Conservation (phyloP, 106 monocot genomes). For the Xerophyta viscosa region DNA sequence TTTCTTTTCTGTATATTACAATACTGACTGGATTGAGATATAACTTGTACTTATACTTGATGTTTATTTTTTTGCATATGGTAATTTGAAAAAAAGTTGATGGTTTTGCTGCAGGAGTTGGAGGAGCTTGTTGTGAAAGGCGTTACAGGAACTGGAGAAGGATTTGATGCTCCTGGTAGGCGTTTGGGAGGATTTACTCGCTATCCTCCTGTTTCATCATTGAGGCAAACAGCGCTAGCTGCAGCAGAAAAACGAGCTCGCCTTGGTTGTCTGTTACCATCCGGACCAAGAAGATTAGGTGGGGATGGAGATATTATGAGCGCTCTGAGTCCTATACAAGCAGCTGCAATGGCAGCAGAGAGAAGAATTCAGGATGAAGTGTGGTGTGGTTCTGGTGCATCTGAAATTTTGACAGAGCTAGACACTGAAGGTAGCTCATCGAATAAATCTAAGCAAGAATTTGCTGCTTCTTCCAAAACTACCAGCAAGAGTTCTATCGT, state of each 20-base stretch:
- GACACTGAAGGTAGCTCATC: conserved; percentile 7
- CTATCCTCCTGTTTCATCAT: conserved; percentile 46
- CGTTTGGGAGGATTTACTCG: conserved; percentile 70
- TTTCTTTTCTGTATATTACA: too few relatives aligned
- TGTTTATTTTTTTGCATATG: neutral
- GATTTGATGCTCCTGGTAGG: conserved; percentile 78
- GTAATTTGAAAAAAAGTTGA: neutral
- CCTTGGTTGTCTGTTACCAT: conserved; percentile 47
- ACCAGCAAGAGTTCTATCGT: neutral
- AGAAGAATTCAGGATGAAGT: conserved; percentile 85
- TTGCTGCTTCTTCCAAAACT: conserved; percentile 16
- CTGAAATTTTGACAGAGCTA: conserved; percentile 1
- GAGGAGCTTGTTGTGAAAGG: conserved; percentile 76
- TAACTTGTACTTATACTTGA: neutral
- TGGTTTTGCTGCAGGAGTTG: conserved; percentile 43
- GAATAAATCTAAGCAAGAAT: conserved; percentile 7
- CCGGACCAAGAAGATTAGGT: conserved; percentile 65
- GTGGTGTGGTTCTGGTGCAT: conserved; percentile 74
- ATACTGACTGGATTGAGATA: too few relatives aligned
- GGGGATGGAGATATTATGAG: conserved; percentile 73
- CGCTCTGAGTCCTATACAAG: conserved; percentile 82
- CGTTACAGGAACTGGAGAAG: conserved; percentile 69
- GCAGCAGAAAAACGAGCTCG: conserved; percentile 75
- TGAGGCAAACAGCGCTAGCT: conserved; percentile 46
- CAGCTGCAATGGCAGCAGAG: conserved; percentile 96